Conservation (phyloP, 495 filamentous ascomycete genomes). For the Penicillium dipodomyicola region DNA sequence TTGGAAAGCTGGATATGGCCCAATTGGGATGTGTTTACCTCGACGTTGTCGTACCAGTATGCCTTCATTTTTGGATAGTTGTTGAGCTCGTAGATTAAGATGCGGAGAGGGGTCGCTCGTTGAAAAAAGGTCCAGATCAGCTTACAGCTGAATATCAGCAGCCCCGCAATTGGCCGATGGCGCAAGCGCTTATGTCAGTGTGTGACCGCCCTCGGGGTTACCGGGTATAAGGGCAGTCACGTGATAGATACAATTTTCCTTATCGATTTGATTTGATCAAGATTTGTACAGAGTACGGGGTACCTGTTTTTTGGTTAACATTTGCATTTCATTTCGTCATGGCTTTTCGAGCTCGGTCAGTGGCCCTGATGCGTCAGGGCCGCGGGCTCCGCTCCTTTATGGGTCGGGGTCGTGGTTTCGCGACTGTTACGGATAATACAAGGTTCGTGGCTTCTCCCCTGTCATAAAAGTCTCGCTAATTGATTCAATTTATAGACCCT, state of each 20-base stretch:
- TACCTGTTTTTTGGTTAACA: background rate
- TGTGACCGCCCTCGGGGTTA: slow-evolving; percentile 27
- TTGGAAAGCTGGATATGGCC: background rate
- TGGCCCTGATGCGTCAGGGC: slow-evolving; percentile 34
- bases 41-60: slow-evolving; percentile 78
- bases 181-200: slow-evolving; percentile 32
- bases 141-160: slow-evolving; percentile 41
- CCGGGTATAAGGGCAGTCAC: slow-evolving; percentile 19
- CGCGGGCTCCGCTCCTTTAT: slow-evolving; percentile 25
- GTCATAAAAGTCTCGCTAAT: background rate
- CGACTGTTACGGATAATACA: slow-evolving; percentile 47
- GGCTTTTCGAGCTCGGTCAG: slow-evolving; percentile 37
- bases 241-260: slow-evolving; percentile 26
- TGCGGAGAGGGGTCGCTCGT: slow-evolving; percentile 5
- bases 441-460: slow-evolving; percentile 32
- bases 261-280: slow-evolving; percentile 12
- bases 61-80: slow-evolving; percentile 68
- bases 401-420: slow-evolving; percentile 36
- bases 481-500: slow-evolving; percentile 51
- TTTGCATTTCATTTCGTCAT: slow-evolving; percentile 23
- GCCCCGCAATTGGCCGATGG: slow-evolving; percentile 44
- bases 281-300: background rate
- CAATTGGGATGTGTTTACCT: slow-evolving; percentile 50
- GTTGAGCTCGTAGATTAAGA: background rate
- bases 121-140: background rate